Evolutionary conservation across 1,139 yeast species (phyloP), one percentile per base, ranked within the genome.

Genomic region (Scheffersomyces quercinus): DNA sequence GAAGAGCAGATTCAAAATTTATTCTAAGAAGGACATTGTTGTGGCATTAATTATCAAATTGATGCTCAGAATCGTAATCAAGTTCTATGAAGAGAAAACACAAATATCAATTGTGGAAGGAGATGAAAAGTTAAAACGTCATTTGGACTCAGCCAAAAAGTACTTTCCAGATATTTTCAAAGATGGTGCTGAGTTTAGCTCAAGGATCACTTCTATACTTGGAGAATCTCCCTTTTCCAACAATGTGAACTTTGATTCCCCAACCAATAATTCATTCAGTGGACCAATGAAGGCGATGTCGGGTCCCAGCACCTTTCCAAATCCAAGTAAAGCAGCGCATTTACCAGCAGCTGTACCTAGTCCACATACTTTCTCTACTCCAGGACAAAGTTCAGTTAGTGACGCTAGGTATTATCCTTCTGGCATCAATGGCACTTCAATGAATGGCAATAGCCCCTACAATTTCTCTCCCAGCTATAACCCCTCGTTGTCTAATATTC

Each of bases 111-210:
- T 64, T 30, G 37, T 57, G 8, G 58, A 50, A 1, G 42, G 45
- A 8, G 39, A 53, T 34, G 54, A 53, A 10, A 43, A 32, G 12
- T 55, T 72, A 24, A 44, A 47, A 29, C 49, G 50, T 1, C 67
- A 68, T 43, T 53, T 72, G 30, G 56, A 59, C 4, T 46, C 52
- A 32, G 54, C 59, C 10, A 49, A 59, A 37, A 39, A 26, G 15
- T 40, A 51, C 7, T 64, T 56, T 45, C 74, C 75, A 0, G 67
- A 65, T 12, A 38, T 68, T 15, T 54, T 54, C 32, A 41, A 45
- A 15, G 48, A 33, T 12, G 30, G 16, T 7, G 40, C 35, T 4
- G 45, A 41, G 9, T 29, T 41, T 35, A 39, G 39, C 14, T 26
- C 29, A 10, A 35, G 11, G 7, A 20, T 31, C 20, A 14, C 35